Percentiles rank a stretch among this genome's conserved stretches.
Conservation (phyloP, 306 rosid genomes). For the Fagus sylvatica region DNA sequence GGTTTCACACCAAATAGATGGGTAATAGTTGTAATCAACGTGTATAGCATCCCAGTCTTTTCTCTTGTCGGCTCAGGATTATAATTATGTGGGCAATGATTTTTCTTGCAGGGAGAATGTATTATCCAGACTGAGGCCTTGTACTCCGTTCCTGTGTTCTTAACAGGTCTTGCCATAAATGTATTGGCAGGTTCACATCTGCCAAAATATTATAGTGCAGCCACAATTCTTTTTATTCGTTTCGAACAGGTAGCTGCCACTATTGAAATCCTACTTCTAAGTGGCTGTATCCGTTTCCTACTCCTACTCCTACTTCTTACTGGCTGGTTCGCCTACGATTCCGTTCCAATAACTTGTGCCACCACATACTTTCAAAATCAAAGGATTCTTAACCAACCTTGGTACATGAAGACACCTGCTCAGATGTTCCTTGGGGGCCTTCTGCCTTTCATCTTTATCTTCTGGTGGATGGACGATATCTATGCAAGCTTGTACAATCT, state of each 20-base stretch:
- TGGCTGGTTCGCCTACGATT: too few species aligned
- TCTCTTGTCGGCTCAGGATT: not conserved
- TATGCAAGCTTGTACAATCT: slow-evolving; percentile 32
- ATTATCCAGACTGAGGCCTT: slow-evolving; percentile 24
- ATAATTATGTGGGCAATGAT: not conserved
- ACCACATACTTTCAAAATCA: too few species aligned
- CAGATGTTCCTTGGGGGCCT: slow-evolving; percentile 25
- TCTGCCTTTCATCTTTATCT: slow-evolving; percentile 7
- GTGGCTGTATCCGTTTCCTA: too few species aligned
- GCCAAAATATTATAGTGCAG: too few species aligned
- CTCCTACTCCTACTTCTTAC: too few species aligned
- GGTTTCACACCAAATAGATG: slow-evolving; percentile 9
- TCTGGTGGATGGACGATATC: slow-evolving; percentile 22
- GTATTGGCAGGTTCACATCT: too few species aligned
- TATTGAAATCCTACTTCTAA: too few species aligned
- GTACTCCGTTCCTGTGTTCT: slow-evolving; percentile 16
- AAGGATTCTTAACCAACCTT: not conserved
- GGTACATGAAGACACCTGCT: slow-evolving; percentile 26
- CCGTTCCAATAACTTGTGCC: too few species aligned
- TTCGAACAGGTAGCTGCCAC: too few species aligned
- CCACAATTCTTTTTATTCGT: too few species aligned
- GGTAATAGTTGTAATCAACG: not conserved
- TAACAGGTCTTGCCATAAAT: not conserved
- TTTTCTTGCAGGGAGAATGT: slow-evolving; percentile 25
- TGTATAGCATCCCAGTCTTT: not conserved